Percentiles rank a stretch among this genome's conserved stretches.
Evolutionary conservation across 2,329 filamentous ascomycete genomes (phyloP).

Genomic region (Aspergillus awamori): DNA sequence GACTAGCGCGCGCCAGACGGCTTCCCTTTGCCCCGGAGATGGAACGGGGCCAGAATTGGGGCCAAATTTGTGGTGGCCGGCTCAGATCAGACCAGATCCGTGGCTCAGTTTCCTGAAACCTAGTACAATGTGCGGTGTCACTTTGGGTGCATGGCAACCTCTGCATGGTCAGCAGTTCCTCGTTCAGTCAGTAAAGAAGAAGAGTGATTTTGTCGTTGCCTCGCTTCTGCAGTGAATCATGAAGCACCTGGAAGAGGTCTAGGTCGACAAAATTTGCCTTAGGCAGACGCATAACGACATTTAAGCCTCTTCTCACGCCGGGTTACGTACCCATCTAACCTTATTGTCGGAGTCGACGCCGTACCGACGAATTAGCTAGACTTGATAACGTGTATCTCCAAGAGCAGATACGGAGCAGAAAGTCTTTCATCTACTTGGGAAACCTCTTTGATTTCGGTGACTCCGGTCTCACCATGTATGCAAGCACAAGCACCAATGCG

Average conservation of each 20-base stretch:
- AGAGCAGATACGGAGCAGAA: background rate
- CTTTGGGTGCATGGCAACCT: background rate
- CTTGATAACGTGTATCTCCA: background rate
- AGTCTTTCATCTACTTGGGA: background rate
- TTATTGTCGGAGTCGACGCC: background rate
- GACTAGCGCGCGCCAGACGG: background rate
- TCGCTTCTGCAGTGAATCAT: background rate
- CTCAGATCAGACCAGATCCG: background rate
- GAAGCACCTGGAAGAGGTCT: background rate
- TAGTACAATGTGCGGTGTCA: background rate
- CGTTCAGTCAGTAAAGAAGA: background rate
- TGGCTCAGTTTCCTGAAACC: background rate
- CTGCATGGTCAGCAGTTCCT: background rate
- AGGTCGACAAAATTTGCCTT: background rate
- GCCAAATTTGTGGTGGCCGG: background rate
- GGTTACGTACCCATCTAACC: background rate
- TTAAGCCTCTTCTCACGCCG: too few species aligned
- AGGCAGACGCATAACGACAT: background rate
- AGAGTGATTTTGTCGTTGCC: background rate
- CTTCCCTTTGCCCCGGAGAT: background rate
- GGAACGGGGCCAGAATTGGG: slow-evolving; percentile 7
- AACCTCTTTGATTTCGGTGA: background rate
- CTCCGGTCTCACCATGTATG: background rate
- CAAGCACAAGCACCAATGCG: background rate
- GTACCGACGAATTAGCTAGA: background rate